Evolutionary conservation across 2,329 filamentous ascomycete species (phyloP).

Genomic region (Claviceps paspali): DNA sequence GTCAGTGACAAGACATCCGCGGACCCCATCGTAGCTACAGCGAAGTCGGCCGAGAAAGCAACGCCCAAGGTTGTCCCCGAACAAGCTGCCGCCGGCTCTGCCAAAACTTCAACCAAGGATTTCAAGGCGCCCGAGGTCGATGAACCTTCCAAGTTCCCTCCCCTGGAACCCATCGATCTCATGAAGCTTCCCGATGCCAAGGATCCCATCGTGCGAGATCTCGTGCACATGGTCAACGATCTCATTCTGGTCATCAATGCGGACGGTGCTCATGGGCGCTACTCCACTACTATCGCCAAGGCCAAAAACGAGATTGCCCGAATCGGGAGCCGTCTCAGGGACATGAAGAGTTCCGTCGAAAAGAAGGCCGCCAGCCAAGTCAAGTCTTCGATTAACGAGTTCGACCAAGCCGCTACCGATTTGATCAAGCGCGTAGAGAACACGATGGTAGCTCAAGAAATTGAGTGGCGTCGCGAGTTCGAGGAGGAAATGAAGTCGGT

Average conservation of each 20-base stretch:
- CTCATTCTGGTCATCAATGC: conserved; percentile 88
- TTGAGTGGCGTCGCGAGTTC: conserved; percentile 75
- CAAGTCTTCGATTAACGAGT: conserved; percentile 54
- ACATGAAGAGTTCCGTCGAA: conserved; percentile 54
- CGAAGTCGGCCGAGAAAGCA: conserved; percentile 19
- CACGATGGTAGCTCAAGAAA: conserved; percentile 67
- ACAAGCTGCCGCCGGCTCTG: conserved; percentile 11
- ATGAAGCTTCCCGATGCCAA: conserved; percentile 59
- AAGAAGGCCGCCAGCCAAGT: conserved; percentile 63
- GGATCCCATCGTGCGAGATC: conserved; percentile 80
- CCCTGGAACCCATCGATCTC: conserved; percentile 60
- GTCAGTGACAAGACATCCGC: conserved; percentile 13
- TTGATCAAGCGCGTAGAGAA: conserved; percentile 78
- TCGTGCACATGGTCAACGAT: conserved; percentile 91
- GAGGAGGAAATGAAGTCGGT: conserved; percentile 72
- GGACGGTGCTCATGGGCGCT: conserved; percentile 63
- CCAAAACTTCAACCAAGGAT: conserved; percentile 15
- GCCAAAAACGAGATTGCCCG: conserved; percentile 71
- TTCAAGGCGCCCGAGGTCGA: conserved; percentile 47
- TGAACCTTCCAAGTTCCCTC: conserved; percentile 47
- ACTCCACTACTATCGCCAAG: conserved; percentile 63
- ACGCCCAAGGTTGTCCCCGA: conserved; percentile 7
- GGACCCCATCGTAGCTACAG: conserved; percentile 11
- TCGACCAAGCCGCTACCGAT: conserved; percentile 75
- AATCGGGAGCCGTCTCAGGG: conserved; percentile 63